Percentiles rank a stretch among this genome's conserved stretches.
Evolutionary conservation across 768 basidiomycete species (phyloP).

Genomic region (Mycena galopus): DNA sequence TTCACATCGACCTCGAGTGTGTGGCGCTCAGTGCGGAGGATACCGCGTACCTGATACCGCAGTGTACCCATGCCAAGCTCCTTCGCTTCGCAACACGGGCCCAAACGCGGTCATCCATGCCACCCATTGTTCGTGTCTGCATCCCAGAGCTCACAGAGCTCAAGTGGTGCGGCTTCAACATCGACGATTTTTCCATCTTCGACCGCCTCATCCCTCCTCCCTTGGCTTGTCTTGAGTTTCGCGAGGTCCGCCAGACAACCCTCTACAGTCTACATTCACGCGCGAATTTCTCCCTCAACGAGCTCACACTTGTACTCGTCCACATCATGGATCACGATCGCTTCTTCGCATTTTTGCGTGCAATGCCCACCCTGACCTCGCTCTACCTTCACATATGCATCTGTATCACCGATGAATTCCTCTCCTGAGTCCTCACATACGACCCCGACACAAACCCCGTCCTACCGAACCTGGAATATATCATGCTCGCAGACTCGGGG

Average conservation of each 20-base stretch:
- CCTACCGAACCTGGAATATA: not conserved
- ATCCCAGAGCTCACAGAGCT: not conserved
- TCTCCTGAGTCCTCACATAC: constrained; percentile 19
- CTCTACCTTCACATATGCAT: not conserved
- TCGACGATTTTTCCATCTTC: not conserved
- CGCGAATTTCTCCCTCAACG: not conserved
- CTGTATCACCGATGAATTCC: not conserved
- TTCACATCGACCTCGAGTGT: not conserved
- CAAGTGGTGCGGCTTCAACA: not conserved
- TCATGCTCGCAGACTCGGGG: not conserved
- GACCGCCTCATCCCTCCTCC: not conserved
- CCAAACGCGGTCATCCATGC: no score
- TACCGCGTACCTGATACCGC: not conserved
- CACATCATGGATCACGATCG: not conserved
- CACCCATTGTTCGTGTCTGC: not conserved
- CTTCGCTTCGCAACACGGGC: not conserved
- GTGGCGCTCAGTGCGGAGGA: not conserved
- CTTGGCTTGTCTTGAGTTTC: not conserved
- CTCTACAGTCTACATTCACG: not conserved
- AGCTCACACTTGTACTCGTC: not conserved
- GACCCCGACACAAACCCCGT: not conserved
- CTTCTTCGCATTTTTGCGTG: constrained; percentile 3
- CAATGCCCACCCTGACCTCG: constrained; percentile 11
- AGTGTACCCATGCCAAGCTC: not conserved
- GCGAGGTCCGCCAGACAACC: not conserved